These are phyloP conservation scores for Acanthamoeba lenticulata DNA, from an alignment of 208 protist genomes.

Conservation along the genomic window DNA sequence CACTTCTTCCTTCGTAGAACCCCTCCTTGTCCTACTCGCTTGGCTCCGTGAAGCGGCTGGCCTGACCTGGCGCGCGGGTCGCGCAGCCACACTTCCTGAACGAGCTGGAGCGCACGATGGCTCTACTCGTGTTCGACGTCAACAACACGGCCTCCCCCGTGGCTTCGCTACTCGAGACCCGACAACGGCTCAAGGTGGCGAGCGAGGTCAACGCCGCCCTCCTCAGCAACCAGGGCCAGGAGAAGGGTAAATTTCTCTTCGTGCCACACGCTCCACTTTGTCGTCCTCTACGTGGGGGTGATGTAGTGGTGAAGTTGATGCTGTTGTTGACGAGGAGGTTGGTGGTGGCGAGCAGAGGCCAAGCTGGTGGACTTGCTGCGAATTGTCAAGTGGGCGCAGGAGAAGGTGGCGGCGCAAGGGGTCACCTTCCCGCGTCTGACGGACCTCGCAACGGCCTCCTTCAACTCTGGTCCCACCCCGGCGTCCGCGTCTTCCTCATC, in stretches of 20 bases:
- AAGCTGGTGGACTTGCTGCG: constrained; percentile 61
- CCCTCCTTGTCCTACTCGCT: not conserved
- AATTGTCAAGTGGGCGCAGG: constrained; percentile 65
- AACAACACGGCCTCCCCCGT: constrained; percentile 61
- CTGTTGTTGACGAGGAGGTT: not conserved
- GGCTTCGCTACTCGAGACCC: not conserved
- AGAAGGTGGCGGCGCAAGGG: constrained; percentile 9
- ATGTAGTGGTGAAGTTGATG: not conserved
- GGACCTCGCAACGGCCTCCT: not conserved
- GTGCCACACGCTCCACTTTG: not conserved
- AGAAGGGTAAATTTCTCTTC: constrained; percentile 81
- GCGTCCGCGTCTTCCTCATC: not conserved
- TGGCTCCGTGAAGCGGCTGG: not conserved
- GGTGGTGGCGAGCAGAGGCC: constrained; percentile 2
- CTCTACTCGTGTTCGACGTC: constrained; percentile 85
- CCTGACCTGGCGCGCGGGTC: not conserved
- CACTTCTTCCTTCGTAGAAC: not conserved
- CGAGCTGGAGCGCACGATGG: constrained; percentile 88
- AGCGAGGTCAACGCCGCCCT: constrained; percentile 88
- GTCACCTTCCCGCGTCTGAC: not conserved
- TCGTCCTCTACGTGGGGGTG: not conserved
- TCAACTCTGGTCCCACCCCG: not conserved
- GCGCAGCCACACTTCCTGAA: constrained; percentile 80
- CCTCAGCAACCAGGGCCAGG: constrained; percentile 83
- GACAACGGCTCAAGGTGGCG: constrained; percentile 83